A percentile compares a stretch with the other conserved stretches of the same genome.
phyloP scores from a whole-genome alignment of 164 flowering plant genomes.

The Euptelea pleiosperma region DNA sequence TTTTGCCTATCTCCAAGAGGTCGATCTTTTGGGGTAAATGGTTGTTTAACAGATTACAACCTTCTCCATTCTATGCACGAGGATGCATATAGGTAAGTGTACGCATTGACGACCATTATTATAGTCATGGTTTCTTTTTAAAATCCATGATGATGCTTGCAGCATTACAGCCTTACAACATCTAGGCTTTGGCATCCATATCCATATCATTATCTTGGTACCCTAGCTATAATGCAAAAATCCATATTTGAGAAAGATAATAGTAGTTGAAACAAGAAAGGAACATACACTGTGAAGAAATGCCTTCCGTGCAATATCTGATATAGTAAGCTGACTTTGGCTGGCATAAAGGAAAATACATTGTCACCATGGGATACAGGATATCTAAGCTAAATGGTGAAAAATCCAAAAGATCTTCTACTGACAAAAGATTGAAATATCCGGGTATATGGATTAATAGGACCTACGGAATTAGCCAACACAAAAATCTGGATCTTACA shows the following conservation, averaged over 20 bases:
- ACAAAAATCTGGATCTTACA: too few species aligned
- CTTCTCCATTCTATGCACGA: background rate
- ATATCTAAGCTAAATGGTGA: background rate
- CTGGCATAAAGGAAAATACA: constrained; percentile 36
- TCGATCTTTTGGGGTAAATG: too few species aligned
- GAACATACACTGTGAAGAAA: constrained; percentile 93
- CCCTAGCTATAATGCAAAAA: too few species aligned
- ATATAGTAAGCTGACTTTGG: constrained; percentile 41
- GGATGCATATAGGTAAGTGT: background rate
- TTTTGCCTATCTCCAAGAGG: too few species aligned
- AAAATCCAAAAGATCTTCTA: background rate
- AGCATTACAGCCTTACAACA: background rate
- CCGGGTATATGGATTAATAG: too few species aligned
- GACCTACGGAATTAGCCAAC: too few species aligned
- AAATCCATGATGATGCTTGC: background rate
- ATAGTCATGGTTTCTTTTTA: background rate
- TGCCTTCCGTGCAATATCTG: constrained; percentile 81
- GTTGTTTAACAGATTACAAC: background rate
- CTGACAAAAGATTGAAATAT: too few species aligned
- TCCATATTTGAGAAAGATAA: too few species aligned
- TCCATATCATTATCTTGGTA: too few species aligned
- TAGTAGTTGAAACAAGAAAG: constrained; percentile 5
- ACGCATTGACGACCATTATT: too few species aligned
- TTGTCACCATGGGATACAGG: background rate
- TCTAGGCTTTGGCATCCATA: background rate